Evolutionary conservation across 257 asterid genomes (phyloP).

Genomic region (Plantago ovata): DNA sequence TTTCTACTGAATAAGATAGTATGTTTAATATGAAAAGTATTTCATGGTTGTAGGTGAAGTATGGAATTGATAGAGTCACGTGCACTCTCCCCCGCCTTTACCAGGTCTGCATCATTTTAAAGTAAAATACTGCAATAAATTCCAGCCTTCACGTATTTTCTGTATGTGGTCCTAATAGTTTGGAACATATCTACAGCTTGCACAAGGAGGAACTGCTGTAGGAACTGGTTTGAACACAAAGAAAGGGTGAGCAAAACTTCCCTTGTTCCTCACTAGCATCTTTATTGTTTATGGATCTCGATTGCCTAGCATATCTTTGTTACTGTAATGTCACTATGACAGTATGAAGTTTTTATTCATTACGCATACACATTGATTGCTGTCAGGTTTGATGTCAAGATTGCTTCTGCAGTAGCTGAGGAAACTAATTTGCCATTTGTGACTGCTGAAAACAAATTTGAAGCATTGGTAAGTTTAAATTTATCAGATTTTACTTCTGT

Average conservation of each 20-base stretch:
- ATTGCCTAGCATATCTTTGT: constrained; percentile 7
- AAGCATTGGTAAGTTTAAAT: constrained; percentile 71
- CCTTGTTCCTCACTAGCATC: constrained; percentile 9
- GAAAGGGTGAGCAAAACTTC: constrained; percentile 60
- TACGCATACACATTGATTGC: constrained; percentile 3
- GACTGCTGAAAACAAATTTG: constrained; percentile 99
- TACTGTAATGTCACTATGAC: constrained; percentile 1
- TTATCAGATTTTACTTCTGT: constrained; percentile 22
- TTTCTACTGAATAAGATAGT: neutral
- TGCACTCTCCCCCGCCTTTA: constrained; percentile 92
- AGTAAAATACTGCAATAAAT: constrained; percentile 5
- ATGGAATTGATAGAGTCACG: constrained; percentile 78
- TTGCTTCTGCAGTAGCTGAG: constrained; percentile 96
- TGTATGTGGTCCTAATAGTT: constrained; percentile 30
- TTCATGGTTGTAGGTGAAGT: constrained; percentile 62
- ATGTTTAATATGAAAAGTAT: constrained; percentile 2
- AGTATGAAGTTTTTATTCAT: neutral
- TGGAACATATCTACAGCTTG: constrained; percentile 64
- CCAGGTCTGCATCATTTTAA: constrained; percentile 50
- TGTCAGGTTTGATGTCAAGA: constrained; percentile 87
- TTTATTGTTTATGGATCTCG: constrained; percentile 5
- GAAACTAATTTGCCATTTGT: constrained; percentile 93
- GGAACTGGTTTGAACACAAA: constrained; percentile 98
- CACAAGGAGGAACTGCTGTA: constrained; percentile 99
- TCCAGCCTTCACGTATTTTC: constrained; percentile 18